These are phyloP conservation scores for Saccharomycopsis selenospora DNA, from an alignment of 805 yeast genomes.

Conservation along the genomic window DNA sequence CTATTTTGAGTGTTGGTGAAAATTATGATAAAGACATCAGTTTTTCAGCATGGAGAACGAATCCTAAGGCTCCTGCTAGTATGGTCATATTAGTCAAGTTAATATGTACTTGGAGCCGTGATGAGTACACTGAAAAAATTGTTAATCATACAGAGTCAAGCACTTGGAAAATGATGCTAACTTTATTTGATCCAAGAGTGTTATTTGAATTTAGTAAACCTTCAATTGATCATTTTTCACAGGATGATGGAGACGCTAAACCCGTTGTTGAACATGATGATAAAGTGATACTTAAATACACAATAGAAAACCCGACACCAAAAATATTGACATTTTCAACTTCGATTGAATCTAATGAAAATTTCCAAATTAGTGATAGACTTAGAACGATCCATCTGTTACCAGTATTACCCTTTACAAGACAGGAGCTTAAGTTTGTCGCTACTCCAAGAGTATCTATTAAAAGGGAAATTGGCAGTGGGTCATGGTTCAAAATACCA, in stretches of 20 bases:
- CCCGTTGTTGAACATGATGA: neutral
- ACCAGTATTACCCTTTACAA: conserved; percentile 57
- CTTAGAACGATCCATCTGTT: conserved; percentile 20
- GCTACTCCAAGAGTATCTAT: conserved; percentile 15
- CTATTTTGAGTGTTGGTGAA: neutral
- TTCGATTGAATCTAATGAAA: conserved; percentile 32
- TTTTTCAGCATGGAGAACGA: conserved; percentile 1
- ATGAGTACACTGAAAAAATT: neutral
- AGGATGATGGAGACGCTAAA: neutral
- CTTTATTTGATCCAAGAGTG: conserved; percentile 65
- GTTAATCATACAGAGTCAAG: conserved; percentile 30
- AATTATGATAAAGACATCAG: neutral
- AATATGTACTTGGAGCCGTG: neutral
- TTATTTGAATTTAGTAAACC: conserved; percentile 33
- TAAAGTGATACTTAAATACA: conserved; percentile 36
- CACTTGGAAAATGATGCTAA: conserved; percentile 47
- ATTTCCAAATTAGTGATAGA: conserved; percentile 32
- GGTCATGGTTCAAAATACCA: conserved; percentile 41
- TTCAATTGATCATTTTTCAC: neutral
- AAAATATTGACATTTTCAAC: conserved; percentile 58
- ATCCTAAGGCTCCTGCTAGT: neutral
- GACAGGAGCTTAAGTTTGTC: conserved; percentile 36
- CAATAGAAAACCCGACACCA: conserved; percentile 70
- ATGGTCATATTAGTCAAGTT: neutral
- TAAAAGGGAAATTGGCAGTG: conserved; percentile 20